These are phyloP conservation scores for Chaetomiaceae sp. DNA, from an alignment of 2,329 filamentous ascomycete species.

Conservation along the genomic window DNA sequence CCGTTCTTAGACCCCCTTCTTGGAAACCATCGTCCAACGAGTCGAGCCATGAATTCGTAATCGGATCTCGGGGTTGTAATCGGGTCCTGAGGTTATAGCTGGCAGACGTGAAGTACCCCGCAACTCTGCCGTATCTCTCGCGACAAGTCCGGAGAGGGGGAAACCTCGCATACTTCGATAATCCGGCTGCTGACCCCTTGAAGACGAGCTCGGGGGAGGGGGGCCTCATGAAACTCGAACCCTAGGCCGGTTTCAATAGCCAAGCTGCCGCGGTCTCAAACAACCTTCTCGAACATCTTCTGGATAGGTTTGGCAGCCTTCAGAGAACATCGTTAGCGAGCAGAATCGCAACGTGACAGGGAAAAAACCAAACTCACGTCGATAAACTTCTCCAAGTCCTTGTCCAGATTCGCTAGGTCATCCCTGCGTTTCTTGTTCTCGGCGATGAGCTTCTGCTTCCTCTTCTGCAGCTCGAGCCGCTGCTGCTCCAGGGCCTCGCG, in stretches of 20 bases:
- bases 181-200: no score
- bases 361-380: constrained; percentile 54
- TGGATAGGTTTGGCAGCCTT: constrained; percentile 85
- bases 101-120: no score
- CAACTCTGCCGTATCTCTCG: no score
- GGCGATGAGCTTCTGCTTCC: constrained; percentile 57
- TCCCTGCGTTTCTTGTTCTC: constrained; percentile 91
- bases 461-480: constrained; percentile 67
- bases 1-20: no score
- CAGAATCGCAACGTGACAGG: neutral
- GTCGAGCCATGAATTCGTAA: no score
- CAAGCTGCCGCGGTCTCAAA: constrained; percentile 29
- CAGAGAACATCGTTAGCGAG: constrained; percentile 21
- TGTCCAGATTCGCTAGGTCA: constrained; percentile 84
- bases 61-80: no score
- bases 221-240: no score
- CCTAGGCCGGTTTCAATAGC: neutral
- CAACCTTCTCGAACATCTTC: constrained; percentile 74
- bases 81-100: no score
- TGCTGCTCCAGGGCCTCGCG: constrained; percentile 81
- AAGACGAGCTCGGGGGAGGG: no score
- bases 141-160: no score
- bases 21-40: no score
- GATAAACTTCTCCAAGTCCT: constrained; percentile 89
- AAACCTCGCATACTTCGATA: no score